These are phyloP conservation scores for Zygotorulaspora florentina DNA, from an alignment of 805 yeast species.

Conservation along the genomic window DNA sequence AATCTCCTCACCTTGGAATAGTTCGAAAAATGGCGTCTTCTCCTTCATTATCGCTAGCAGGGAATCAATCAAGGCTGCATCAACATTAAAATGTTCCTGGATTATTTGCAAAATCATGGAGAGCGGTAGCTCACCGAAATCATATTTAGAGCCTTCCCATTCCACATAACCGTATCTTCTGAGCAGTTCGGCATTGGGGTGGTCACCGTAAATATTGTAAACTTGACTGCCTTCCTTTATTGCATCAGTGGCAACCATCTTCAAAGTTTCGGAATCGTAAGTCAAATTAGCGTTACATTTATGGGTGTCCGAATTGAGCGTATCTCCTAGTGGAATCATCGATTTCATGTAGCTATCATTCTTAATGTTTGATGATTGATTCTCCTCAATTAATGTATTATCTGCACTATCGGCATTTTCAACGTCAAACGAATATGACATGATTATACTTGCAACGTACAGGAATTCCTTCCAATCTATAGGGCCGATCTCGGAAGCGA, in stretches of 20 bases:
- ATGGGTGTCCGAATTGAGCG: constrained; percentile 79
- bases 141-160: constrained; percentile 61
- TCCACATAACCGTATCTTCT: constrained; percentile 93
- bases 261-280: constrained; percentile 45
- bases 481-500: constrained; percentile 28
- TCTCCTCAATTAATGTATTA: constrained; percentile 35
- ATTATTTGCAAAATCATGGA: constrained; percentile 34
- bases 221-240: constrained; percentile 69
- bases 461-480: constrained; percentile 58
- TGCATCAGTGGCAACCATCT: constrained; percentile 64
- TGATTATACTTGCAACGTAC: constrained; percentile 69
- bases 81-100: constrained; percentile 20
- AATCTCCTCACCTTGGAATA: constrained; percentile 37
- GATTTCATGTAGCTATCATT: constrained; percentile 55
- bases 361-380: constrained; percentile 39
- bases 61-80: constrained; percentile 34
- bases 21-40: constrained; percentile 35
- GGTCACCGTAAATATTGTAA: constrained; percentile 84
- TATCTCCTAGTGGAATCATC: constrained; percentile 92
- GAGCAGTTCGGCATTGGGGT: constrained; percentile 85
- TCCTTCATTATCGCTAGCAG: constrained; percentile 33
- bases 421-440: constrained; percentile 90
- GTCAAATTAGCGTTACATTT: constrained; percentile 69
- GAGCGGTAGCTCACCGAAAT: constrained; percentile 72
- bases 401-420: constrained; percentile 39